Conservation (phyloP, 371 early-diverging fungal genomes). For the Apophysomyces variabilis region DNA sequence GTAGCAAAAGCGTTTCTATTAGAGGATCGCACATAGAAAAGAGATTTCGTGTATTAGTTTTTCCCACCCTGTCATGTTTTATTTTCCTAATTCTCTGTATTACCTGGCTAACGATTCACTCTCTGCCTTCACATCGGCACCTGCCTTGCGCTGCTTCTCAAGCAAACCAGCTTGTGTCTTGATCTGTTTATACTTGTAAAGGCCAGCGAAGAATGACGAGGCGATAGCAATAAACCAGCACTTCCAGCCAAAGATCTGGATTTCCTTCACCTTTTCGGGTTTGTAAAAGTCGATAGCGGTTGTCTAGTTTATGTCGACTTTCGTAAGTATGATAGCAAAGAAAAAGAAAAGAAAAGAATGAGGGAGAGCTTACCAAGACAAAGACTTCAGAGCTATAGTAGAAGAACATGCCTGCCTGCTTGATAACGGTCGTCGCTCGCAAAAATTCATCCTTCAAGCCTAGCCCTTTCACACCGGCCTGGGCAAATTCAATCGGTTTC, state of each 20-base stretch:
- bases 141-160: conserved; percentile 22
- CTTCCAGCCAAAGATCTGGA: conserved; percentile 54
- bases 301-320: conserved; percentile 17
- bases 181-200: conserved; percentile 62
- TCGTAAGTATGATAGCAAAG: neutral
- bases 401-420: conserved; percentile 58
- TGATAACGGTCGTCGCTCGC: conserved; percentile 49
- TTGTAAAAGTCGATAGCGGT: conserved; percentile 47
- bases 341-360: neutral
- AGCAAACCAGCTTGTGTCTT: conserved; percentile 21
- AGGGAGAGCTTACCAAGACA: conserved; percentile 53
- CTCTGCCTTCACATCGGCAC: conserved; percentile 35
- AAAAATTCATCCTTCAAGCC: conserved; percentile 58
- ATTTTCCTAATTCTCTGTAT: neutral
- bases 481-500: conserved; percentile 68
- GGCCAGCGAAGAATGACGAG: conserved; percentile 60
- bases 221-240: conserved; percentile 71
- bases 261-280: conserved; percentile 53
- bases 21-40: neutral
- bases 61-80: neutral
- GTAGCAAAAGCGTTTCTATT: conserved; percentile 45
- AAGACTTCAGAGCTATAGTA: conserved; percentile 64
- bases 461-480: conserved; percentile 56
- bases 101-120: conserved; percentile 46
- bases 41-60: neutral